These are phyloP conservation scores for Colletotrichum aenigma DNA, from an alignment of 2,329 filamentous ascomycete species.

Conservation along the genomic window DNA sequence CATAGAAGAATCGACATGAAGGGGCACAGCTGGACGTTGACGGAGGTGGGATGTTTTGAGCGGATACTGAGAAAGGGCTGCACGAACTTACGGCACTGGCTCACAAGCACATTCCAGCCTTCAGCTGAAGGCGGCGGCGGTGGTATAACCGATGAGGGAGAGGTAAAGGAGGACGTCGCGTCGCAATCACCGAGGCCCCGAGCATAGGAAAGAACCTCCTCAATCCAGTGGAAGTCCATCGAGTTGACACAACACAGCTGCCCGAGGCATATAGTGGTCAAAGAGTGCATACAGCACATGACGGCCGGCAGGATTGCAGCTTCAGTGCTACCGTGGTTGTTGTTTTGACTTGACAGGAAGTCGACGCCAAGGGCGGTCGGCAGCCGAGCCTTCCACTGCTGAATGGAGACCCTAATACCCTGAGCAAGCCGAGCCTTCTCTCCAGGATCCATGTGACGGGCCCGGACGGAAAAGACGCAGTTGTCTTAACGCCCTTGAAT, in stretches of 20 bases:
- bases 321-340: accelerated
- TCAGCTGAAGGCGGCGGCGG: not conserved
- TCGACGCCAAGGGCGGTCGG: not conserved
- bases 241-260: not conserved
- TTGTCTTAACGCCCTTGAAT: not conserved
- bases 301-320: accelerated
- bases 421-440: not conserved
- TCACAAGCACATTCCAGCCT: not conserved
- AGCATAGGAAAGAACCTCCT: not conserved
- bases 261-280: not conserved
- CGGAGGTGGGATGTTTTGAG: not conserved
- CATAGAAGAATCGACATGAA: not conserved
- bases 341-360: not conserved
- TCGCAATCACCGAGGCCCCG: not conserved
- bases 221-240: not conserved
- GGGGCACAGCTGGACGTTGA: not conserved
- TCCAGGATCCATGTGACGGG: not conserved
- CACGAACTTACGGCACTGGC: not conserved
- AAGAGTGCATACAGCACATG: not conserved
- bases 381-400: not conserved
- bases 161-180: not conserved
- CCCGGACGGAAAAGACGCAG: not conserved
- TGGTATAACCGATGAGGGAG: not conserved
- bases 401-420: not conserved
- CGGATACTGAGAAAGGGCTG: not conserved